Conservation (phyloP, 306 rosid species). For the Quercus engelmannii region DNA sequence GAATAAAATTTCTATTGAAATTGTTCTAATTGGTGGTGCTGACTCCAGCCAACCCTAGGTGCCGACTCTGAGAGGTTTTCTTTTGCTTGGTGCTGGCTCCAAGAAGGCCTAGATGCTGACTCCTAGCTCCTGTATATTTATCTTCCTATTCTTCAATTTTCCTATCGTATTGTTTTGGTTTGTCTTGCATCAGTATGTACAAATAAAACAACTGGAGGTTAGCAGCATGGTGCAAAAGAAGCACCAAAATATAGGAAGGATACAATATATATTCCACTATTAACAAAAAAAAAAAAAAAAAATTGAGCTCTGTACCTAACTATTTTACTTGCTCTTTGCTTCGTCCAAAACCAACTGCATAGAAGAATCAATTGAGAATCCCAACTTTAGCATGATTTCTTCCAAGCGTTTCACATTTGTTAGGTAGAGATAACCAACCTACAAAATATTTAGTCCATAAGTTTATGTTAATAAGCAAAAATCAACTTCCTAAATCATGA, state of each 20-base stretch:
- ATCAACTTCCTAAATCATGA: conserved; percentile 1
- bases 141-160: too few relatives aligned
- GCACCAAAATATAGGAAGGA: neutral
- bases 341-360: conserved; percentile 48
- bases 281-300: neutral
- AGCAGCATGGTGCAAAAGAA: neutral
- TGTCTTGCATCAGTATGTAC: too few relatives aligned
- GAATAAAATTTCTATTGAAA: too few relatives aligned
- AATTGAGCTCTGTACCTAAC: neutral
- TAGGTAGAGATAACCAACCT: conserved; percentile 87
- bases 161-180: too few relatives aligned
- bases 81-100: too few relatives aligned
- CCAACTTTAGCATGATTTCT: conserved; percentile 71
- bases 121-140: too few relatives aligned
- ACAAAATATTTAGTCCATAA: conserved; percentile 16
- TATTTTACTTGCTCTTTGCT: conserved; percentile 44
- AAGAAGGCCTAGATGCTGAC: too few relatives aligned
- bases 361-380: conserved; percentile 77
- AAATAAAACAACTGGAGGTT: neutral
- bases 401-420: conserved; percentile 74
- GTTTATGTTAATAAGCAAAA: conserved; percentile 31
- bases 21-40: too few relatives aligned
- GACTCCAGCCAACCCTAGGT: too few relatives aligned
- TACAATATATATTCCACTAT: conserved; percentile 1
- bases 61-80: too few relatives aligned